A percentile compares a stretch with the other conserved stretches of the same genome.
phyloP scores from a whole-genome alignment of 768 basidiomycete genomes.

The Hypholoma fasciculare region DNA sequence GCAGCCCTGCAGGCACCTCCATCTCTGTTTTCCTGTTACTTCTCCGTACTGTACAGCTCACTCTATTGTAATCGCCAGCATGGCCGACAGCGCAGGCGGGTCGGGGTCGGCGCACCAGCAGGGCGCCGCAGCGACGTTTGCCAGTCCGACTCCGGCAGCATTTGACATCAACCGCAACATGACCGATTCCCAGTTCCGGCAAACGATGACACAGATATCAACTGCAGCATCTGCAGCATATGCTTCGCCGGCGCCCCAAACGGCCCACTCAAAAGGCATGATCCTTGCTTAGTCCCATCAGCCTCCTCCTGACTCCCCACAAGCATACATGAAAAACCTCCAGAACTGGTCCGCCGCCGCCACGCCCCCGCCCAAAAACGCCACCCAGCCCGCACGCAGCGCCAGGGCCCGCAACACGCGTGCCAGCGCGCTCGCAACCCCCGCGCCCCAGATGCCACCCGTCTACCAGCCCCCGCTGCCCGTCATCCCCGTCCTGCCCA shows the following conservation, averaged over 20 bases:
- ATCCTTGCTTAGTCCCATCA: background rate
- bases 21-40: background rate
- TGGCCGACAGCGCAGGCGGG: constrained; percentile 26
- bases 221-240: constrained; percentile 38
- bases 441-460: constrained; percentile 25
- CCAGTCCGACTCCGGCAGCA: constrained; percentile 24
- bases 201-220: constrained; percentile 57
- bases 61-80: constrained; percentile 8
- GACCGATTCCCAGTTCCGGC: constrained; percentile 63
- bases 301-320: background rate
- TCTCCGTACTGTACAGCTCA: background rate
- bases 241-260: constrained; percentile 40
- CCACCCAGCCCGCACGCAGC: constrained; percentile 39
- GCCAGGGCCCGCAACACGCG: constrained; percentile 41
- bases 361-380: constrained; percentile 49
- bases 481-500: constrained; percentile 32
- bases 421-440: constrained; percentile 40
- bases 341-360: constrained; percentile 66
- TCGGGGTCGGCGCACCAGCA: constrained; percentile 14
- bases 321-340: constrained; percentile 63
- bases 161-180: constrained; percentile 42
- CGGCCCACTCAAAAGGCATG: constrained; percentile 36
- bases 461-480: constrained; percentile 33
- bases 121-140: constrained; percentile 18
- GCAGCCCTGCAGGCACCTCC: constrained; percentile 2